Evolutionary conservation across 148 eudicot genomes (phyloP), one percentile per base, ranked within the genome.

Genomic region (Heliamphora exappendiculata): DNA sequence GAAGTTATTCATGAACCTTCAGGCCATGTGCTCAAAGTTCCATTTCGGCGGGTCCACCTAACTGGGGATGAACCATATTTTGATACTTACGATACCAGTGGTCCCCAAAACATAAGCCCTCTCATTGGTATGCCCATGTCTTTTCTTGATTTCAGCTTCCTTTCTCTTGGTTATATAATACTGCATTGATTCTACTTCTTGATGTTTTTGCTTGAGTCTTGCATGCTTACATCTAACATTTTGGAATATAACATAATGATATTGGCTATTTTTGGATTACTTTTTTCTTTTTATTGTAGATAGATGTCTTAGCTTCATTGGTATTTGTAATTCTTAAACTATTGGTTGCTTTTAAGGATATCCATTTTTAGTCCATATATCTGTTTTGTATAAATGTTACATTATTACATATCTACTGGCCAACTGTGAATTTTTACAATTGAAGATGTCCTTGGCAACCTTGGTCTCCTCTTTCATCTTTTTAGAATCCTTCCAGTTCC

Each of bases 11-110:
- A 95, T 75, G 89, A 88, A 73, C 82, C 87, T 72, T 88, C 98
- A 31, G 98, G 97, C 57, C 86, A 85, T 79, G 87, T 95, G 76
- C 96, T 95, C 74, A 93, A 83, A 72, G 96, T 92, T 77, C 98
- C 98, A 50, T 95, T 92, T 81, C 83, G 98, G 62, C 87, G 98
- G 74, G 86, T 95, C 79, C 98, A 95, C 78, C 82, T 95, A 3
- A 72, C 94, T 64, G 98, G 98, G 9, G 98, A 91, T 70, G 97
- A 91, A 45, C 90, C 94, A 12, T 89, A 95, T 86, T 95, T 95
- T 76, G 98, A 95, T 80, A 86, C 90, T 70, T 95, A 95, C 72
- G 97, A 95, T 81, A 95, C 97, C 66, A 95, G 98, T 75, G 98
- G 98, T 37, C 98, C 98, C 10, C 98, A 92, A 79, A 79, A 92